A percentile compares a stretch with the other conserved stretches of the same genome.
These are phyloP conservation scores for Camillea tinctor DNA, from an alignment of 2,329 filamentous ascomycete species.

Conservation along the genomic window DNA sequence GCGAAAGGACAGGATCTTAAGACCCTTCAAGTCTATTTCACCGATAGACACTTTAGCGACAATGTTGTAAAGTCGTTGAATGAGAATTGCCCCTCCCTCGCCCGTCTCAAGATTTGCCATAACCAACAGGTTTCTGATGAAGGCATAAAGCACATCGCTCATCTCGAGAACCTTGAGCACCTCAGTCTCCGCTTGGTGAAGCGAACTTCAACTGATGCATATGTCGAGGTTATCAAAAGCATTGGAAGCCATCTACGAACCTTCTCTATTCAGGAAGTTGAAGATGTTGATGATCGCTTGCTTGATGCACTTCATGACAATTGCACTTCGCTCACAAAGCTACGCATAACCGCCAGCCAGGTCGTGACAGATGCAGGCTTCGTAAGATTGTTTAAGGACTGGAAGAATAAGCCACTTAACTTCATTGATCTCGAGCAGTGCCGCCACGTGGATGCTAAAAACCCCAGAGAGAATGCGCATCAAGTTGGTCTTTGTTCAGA, in stretches of 20 bases:
- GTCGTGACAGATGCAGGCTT: slow-evolving; percentile 74
- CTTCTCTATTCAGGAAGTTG: slow-evolving; percentile 71
- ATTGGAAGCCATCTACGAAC: slow-evolving; percentile 70
- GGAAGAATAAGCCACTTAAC: slow-evolving; percentile 70
- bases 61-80: slow-evolving; percentile 63
- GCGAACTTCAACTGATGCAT: slow-evolving; percentile 53
- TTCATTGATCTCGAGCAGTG: slow-evolving; percentile 75
- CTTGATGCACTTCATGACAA: slow-evolving; percentile 68
- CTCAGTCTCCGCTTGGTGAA: slow-evolving; percentile 69
- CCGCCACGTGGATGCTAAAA: slow-evolving; percentile 70
- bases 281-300: slow-evolving; percentile 65
- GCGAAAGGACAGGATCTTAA: slow-evolving; percentile 65
- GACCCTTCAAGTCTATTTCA: slow-evolving; percentile 75
- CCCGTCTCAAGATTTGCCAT: slow-evolving; percentile 75
- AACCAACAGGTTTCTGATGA: slow-evolving; percentile 71
- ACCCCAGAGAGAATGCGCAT: slow-evolving; percentile 63
- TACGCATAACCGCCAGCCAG: slow-evolving; percentile 78
- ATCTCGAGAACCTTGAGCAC: slow-evolving; percentile 65
- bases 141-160: slow-evolving; percentile 64
- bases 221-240: slow-evolving; percentile 59
- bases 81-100: slow-evolving; percentile 64
- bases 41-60: slow-evolving; percentile 79
- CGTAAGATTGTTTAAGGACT: slow-evolving; percentile 68
- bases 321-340: slow-evolving; percentile 68
- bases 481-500: slow-evolving; percentile 71